Base-by-base conservation (phyloP, 2,329 filamentous ascomycete genomes). In the Penicillium sp. region DNA sequence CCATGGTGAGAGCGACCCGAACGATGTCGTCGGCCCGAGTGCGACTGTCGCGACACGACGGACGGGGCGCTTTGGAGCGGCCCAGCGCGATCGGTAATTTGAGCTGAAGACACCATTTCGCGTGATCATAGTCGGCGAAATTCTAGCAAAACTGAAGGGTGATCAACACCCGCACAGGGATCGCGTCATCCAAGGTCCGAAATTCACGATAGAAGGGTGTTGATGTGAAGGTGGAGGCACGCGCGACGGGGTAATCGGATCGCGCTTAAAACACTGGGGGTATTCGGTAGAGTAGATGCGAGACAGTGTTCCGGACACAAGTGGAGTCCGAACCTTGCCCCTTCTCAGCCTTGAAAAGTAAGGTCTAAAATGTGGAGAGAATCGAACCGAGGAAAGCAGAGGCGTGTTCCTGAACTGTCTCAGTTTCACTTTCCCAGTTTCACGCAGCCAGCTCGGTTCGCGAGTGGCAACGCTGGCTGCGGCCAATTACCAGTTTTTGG, bases 1-100 rank as follows among this genome's bases (percentile, higher is more conserved):
- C 90, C 90, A 64, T 87, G 84, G 68, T 94, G 89, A 44, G 90
- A 94, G 57, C 90, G 87, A 69, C 88, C 87, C 66, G 91, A 89
- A 62, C 90, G 85, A 71, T 89, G 88, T 65, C 79, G 79, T 57
- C 85, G 80, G 59, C 86, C 80, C 24, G 79, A 79, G 49, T 78
- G 73, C 13, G 81, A 79, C 52, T 84, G 80, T 66, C 85, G 84
- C 58, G 84, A 85, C 53, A 86, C 70, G 76, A 91, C 72, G 68
- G 85, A 79, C 73, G 83, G 74, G 69, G 83, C 71, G 61, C 80
- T 80, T 67, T 85, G 84, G 65, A 83, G 74, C 66, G 81, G 76
- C 61, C 85, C 75, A 63, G 83, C 79, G 65, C 75, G 78, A 68
- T 79, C 76, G 50, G 76, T 70, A 39, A 73, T 63, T 61, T 77